Base-by-base conservation (phyloP, 192 early-diverging fungal species). In the Coemansia biformis region DNA sequence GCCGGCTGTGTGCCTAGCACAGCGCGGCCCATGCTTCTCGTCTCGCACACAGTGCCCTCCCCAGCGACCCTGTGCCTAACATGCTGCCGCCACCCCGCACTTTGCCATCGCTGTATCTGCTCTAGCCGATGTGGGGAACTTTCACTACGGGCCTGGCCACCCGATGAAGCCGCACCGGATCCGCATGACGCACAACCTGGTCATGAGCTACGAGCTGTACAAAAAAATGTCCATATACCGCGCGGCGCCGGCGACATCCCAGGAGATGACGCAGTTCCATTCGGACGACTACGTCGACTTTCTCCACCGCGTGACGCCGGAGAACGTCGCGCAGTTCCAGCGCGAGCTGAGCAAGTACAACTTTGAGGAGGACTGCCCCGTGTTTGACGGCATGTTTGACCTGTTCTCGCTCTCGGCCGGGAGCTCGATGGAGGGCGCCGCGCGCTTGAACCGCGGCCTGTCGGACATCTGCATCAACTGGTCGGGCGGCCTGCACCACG, bases 121-220 rank as follows among this genome's bases (percentile, higher is more conserved):
- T 38, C 41, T 72, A 73, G 69, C 69, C 32, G 69, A 85, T 35
- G 79, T 92, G 38, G 88, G 88, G 13, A 74, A 85, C 52, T 96
- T 86, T 59, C 90, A 91, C 63, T 96, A 92, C 76, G 92, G 89
- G 30, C 79, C 81, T 44, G 91, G 90, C 14, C 96, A 99, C 63
- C 90, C 91, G 4, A 99, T 99, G 96, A 99, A 99, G 66, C 96
- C 96, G 5, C 85, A 92, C 30, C 81, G 96, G 50, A 88, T 99
- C 47, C 89, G 89, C 52, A 88, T 99, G 79, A 90, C 91, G 7
- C 93, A 99, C 65, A 91, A 92, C 63, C 73, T 99, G 46, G 90
- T 99, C 16, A 80, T 94, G 60, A 91, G 86, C 54, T 99, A 99
- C 68, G 93, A 91, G 15, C 80, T 99, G 38, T 86, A 93, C 52